These are phyloP conservation scores for Aegle marmelos DNA, from an alignment of 345 rosid species.

Conservation along the genomic window DNA sequence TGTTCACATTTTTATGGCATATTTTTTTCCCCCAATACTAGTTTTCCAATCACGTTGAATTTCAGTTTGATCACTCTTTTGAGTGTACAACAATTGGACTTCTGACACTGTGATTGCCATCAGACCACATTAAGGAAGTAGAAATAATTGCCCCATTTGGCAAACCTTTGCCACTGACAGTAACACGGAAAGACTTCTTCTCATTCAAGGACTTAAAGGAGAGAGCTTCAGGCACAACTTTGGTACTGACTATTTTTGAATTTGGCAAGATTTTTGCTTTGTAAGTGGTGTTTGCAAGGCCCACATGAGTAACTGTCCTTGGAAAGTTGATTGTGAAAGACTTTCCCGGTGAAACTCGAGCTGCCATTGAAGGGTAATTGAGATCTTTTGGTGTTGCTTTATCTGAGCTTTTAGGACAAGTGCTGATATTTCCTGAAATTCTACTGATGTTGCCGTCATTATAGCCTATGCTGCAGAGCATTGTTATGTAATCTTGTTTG, in stretches of 20 bases:
- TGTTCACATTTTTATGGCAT: no score
- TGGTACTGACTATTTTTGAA: slow-evolving; percentile 9
- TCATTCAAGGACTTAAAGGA: slow-evolving; percentile 29
- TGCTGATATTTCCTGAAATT: slow-evolving; percentile 29
- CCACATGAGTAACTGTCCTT: slow-evolving; percentile 62
- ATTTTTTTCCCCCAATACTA: no score
- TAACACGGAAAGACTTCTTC: slow-evolving; percentile 42
- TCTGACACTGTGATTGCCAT: slow-evolving; percentile 30
- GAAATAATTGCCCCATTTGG: slow-evolving; percentile 6
- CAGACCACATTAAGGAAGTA: slow-evolving; percentile 33
- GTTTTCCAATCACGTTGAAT: background rate
- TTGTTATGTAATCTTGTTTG: slow-evolving; percentile 29
- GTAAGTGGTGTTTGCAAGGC: slow-evolving; percentile 40
- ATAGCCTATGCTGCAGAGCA: slow-evolving; percentile 46
- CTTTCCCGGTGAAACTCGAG: slow-evolving; percentile 1
- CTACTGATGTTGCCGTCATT: background rate
- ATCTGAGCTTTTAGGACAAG: slow-evolving; percentile 23
- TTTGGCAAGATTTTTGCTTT: slow-evolving; percentile 19
- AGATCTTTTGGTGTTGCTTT: slow-evolving; percentile 30
- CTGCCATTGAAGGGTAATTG: slow-evolving; percentile 53
- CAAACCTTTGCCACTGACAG: slow-evolving; percentile 18
- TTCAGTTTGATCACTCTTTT: background rate
- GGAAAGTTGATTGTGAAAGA: slow-evolving; percentile 30
- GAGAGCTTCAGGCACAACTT: slow-evolving; percentile 38
- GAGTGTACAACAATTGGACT: background rate